phyloP scores from a whole-genome alignment of 306 rosid genomes.

The Canavalia ensiformis region DNA sequence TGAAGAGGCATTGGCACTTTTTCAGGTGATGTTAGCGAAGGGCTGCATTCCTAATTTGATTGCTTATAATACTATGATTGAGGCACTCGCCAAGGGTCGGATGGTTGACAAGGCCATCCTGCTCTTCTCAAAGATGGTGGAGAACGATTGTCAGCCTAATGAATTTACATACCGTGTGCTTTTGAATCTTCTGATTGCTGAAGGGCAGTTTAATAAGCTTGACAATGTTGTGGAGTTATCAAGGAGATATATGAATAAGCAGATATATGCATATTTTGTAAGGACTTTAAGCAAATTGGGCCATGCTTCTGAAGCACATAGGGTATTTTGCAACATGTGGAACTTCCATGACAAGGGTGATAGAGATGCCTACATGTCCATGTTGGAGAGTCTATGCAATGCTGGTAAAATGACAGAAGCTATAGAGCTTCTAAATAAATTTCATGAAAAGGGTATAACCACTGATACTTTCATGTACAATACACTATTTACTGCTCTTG shows the following conservation, averaged over 20 bases:
- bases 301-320: conserved; percentile 86
- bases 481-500: conserved; percentile 77
- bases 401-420: conserved; percentile 86
- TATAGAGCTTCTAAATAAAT: conserved; percentile 71
- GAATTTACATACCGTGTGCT: conserved; percentile 83
- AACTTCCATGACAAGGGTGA: conserved; percentile 80
- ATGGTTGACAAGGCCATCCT: conserved; percentile 79
- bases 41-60: conserved; percentile 74
- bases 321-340: conserved; percentile 95
- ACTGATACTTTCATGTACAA: conserved; percentile 87
- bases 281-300: conserved; percentile 84
- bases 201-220: conserved; percentile 81
- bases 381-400: conserved; percentile 85
- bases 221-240: conserved; percentile 72
- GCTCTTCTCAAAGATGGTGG: conserved; percentile 82
- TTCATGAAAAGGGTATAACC: conserved; percentile 83
- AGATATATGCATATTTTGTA: conserved; percentile 77
- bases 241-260: conserved; percentile 65
- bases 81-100: conserved; percentile 80
- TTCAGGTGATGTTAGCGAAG: conserved; percentile 73
- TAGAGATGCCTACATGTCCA: conserved; percentile 75
- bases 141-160: conserved; percentile 78
- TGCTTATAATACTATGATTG: conserved; percentile 81
- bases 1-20: conserved; percentile 62
- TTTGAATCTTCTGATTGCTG: conserved; percentile 74